Conservation (phyloP, 139 green algal species). For the Asterochloris erici region DNA sequence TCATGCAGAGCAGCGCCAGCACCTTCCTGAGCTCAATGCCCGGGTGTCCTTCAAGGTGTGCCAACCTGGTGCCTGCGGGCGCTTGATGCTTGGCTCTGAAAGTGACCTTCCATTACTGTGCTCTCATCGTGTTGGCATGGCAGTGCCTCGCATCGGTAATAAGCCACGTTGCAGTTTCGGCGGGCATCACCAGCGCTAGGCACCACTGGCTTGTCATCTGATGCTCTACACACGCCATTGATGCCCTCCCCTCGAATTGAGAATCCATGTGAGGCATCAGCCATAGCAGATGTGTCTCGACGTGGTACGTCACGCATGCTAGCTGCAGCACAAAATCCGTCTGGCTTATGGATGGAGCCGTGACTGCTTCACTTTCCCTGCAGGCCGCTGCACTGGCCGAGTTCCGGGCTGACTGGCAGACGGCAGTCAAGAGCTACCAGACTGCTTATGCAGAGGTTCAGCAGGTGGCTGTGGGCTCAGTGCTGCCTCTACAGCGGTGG, state of each 20-base stretch:
- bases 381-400: slow-evolving; percentile 40
- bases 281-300: no score
- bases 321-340: no score
- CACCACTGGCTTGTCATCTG: no score
- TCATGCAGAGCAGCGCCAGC: slow-evolving; percentile 31
- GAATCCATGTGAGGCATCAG: no score
- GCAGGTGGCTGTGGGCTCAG: slow-evolving; percentile 2
- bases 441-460: slow-evolving; percentile 35
- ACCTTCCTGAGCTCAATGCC: slow-evolving; percentile 36
- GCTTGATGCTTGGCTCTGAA: neutral
- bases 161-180: neutral
- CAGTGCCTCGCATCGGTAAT: neutral
- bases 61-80: neutral
- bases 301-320: no score
- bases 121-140: neutral
- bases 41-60: slow-evolving; percentile 56
- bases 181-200: no score
- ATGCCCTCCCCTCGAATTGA: no score
- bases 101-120: neutral
- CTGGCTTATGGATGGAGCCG: no score
- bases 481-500: slow-evolving; percentile 34
- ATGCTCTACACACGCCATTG: no score
- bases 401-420: slow-evolving; percentile 39
- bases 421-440: slow-evolving; percentile 36
- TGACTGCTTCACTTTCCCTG: neutral